phyloP scores from a whole-genome alignment of 176 grass and related monocot species.

The Aegilops tauschii region DNA sequence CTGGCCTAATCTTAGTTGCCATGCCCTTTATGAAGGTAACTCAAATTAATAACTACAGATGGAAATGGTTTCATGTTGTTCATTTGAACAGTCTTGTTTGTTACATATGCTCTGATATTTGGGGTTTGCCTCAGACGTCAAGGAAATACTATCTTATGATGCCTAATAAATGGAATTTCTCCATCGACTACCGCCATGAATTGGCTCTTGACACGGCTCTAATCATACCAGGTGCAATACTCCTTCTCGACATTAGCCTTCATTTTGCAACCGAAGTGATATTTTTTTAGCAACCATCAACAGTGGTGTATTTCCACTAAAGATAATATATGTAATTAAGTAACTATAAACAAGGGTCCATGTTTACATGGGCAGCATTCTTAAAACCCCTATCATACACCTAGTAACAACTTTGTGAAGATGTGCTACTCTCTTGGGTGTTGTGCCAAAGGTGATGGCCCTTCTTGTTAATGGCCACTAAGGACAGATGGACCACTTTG shows the following conservation, averaged over 20 bases:
- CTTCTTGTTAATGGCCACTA: not conserved
- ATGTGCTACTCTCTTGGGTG: no score
- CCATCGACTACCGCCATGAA: slow-evolving; percentile 29
- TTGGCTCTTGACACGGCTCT: not conserved
- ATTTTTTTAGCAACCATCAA: not conserved
- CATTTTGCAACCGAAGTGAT: not conserved
- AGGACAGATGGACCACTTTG: not conserved
- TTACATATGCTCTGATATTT: not conserved
- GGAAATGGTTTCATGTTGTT: not conserved
- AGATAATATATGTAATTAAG: not conserved
- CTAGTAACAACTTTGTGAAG: no score
- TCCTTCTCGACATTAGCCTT: not conserved
- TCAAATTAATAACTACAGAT: not conserved
- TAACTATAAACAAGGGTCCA: no score
- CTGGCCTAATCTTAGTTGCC: slow-evolving; percentile 37
- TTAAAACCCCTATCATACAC: no score
- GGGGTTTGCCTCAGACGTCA: not conserved
- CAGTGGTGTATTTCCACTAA: not conserved
- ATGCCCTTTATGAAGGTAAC: slow-evolving; percentile 50
- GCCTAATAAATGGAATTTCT: slow-evolving; percentile 48
- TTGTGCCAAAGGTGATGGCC: no score
- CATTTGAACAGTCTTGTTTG: not conserved
- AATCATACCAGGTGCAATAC: slow-evolving; percentile 41
- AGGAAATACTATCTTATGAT: slow-evolving; percentile 31
- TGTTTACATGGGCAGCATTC: no score